phyloP scores from a whole-genome alignment of 2,329 filamentous ascomycete genomes.

The Gliomastix tumulicola region DNA sequence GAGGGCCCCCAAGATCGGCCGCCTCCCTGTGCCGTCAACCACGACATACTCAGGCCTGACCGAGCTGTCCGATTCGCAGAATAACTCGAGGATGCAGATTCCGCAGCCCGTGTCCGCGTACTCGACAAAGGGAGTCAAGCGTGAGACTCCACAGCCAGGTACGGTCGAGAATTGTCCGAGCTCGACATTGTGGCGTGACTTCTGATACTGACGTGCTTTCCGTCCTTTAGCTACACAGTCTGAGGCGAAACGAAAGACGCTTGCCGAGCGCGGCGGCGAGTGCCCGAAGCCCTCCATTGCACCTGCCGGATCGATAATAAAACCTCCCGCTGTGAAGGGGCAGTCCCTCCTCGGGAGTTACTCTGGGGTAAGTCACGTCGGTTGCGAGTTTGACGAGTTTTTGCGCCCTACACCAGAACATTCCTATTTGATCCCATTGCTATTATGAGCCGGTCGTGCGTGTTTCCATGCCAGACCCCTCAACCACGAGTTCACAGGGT shows the following conservation, averaged over 20 bases:
- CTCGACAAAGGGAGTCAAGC: constrained; percentile 41
- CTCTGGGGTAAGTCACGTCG: too few relatives aligned
- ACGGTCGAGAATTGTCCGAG: constrained; percentile 7
- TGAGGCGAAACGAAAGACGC: constrained; percentile 53
- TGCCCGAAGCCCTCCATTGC: constrained; percentile 31
- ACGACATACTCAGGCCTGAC: neutral
- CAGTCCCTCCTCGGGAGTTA: too few relatives aligned
- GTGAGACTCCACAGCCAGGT: constrained; percentile 40
- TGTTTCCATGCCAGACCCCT: too few relatives aligned
- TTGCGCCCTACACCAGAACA: too few relatives aligned
- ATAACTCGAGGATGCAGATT: constrained; percentile 43
- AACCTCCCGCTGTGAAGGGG: too few relatives aligned
- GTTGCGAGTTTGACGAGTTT: too few relatives aligned
- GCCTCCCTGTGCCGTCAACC: constrained; percentile 8
- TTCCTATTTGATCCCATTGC: too few relatives aligned
- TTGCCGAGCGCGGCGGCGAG: constrained; percentile 48
- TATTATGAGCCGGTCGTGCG: too few relatives aligned
- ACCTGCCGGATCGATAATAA: too few relatives aligned
- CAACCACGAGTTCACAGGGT: too few relatives aligned
- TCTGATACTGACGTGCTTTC: too few relatives aligned
- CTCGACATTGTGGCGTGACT: neutral
- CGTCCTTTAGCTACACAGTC: constrained; percentile 48
- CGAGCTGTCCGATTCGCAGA: constrained; percentile 46
- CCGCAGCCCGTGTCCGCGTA: constrained; percentile 33
- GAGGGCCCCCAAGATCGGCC: constrained; percentile 17